phyloP scores from a whole-genome alignment of 768 basidiomycete species.

The Boletus eberwhitei region DNA sequence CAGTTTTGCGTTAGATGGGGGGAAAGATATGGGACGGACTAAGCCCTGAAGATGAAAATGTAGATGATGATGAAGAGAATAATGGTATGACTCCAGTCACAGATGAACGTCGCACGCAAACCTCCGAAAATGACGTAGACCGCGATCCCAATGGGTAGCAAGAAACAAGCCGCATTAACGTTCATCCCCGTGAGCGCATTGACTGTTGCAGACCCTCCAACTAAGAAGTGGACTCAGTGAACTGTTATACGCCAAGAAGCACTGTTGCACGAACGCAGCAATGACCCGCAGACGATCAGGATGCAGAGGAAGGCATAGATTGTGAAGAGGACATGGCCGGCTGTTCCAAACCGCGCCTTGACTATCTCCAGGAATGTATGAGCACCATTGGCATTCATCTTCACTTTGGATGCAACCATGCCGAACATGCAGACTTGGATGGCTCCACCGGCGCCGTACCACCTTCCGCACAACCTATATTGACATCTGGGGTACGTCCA shows the following conservation, averaged over 20 bases:
- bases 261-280: slow-evolving; percentile 40
- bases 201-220: slow-evolving; percentile 46
- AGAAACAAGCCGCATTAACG: slow-evolving; percentile 41
- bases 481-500: neutral
- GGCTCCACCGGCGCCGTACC: slow-evolving; percentile 51
- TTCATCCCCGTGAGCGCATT: slow-evolving; percentile 46
- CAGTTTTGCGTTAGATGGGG: neutral
- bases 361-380: slow-evolving; percentile 60
- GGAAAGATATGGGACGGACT: slow-evolving; percentile 20
- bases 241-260: neutral
- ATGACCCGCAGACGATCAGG: slow-evolving; percentile 48
- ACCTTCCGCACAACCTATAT: slow-evolving; percentile 28
- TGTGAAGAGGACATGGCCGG: slow-evolving; percentile 46
- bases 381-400: slow-evolving; percentile 56
- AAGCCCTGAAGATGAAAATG: slow-evolving; percentile 33
- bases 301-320: slow-evolving; percentile 52
- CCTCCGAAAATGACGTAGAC: slow-evolving; percentile 43
- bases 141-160: slow-evolving; percentile 44
- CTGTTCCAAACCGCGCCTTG: slow-evolving; percentile 45
- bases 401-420: slow-evolving; percentile 53
- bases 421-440: slow-evolving; percentile 53
- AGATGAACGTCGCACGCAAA: slow-evolving; percentile 43
- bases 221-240: slow-evolving; percentile 12
- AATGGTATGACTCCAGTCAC: slow-evolving; percentile 43
- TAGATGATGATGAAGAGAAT: slow-evolving; percentile 42